Percentiles rank a stretch among this genome's conserved stretches.
phyloP scores from a whole-genome alignment of 768 basidiomycete genomes.

The Phaffia tasmanica region DNA sequence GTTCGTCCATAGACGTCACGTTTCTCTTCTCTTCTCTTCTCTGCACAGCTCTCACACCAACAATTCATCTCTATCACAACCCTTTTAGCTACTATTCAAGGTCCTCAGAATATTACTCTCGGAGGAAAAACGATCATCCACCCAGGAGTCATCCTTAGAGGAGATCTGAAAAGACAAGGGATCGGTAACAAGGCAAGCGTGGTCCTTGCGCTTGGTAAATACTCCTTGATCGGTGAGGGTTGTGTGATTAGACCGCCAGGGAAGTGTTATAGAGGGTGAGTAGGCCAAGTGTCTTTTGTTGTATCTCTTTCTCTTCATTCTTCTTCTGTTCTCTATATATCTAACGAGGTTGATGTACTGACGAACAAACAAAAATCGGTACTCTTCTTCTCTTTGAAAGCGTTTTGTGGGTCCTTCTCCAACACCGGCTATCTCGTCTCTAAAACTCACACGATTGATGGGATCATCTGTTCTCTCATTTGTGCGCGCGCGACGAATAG shows the following conservation, averaged over 20 bases:
- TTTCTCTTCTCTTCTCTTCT: not conserved
- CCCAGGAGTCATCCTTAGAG: slow-evolving; percentile 76
- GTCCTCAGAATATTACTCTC: slow-evolving; percentile 91
- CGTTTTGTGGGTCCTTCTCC: slow-evolving; percentile 2
- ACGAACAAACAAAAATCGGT: no score
- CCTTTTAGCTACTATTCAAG: slow-evolving; percentile 73
- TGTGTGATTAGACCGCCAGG: slow-evolving; percentile 56
- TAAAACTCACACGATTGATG: no score
- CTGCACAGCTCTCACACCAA: not conserved
- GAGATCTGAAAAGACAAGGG: slow-evolving; percentile 78
- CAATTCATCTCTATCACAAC: not conserved
- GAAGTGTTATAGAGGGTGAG: slow-evolving; percentile 42
- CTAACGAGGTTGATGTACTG: no score
- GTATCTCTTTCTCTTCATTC: not conserved
- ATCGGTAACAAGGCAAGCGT: slow-evolving; percentile 68
- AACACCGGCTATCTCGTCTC: no score
- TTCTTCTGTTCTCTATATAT: not conserved
- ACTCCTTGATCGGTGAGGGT: slow-evolving; percentile 81
- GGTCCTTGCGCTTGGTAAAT: slow-evolving; percentile 82
- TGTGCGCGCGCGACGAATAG: slow-evolving; percentile 30
- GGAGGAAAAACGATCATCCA: slow-evolving; percentile 96
- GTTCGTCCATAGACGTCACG: slow-evolving; percentile 1
- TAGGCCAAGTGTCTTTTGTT: not conserved
- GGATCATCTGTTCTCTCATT: no score
- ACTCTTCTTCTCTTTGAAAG: not conserved